Evolutionary conservation across 192 early-diverging fungal genomes (phyloP), one percentile per base, ranked within the genome.

Genomic region (Coemansia sp.): DNA sequence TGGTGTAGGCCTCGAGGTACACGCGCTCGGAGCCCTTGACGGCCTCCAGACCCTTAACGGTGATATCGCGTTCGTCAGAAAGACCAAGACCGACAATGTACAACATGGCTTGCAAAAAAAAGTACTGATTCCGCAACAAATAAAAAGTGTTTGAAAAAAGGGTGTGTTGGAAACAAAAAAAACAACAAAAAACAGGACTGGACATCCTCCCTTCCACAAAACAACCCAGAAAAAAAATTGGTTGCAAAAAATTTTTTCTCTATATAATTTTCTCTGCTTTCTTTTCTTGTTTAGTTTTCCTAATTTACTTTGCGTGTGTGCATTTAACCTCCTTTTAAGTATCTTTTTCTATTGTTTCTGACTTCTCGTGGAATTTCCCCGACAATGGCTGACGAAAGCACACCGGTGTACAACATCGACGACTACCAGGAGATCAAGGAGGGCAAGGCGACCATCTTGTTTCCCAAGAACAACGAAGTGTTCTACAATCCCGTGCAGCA

Each of bases 401-500:
- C 60, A 29, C 73, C 73, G 8, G 51, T 55, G 7, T 82, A 82
- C 62, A 31, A 64, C 63, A 65, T 72, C 51, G 73, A 69, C 17
- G 81, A 82, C 63, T 93, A 83, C 75, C 84, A 86, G 42, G 75
- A 86, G 30, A 84, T 94, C 42, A 87, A 82, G 10, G 92, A 94
- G 56, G 92, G 92, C 67, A 79, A 87, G 62, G 92, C 91, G 5
- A 92, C 87, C 16, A 93, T 94, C 56, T 83, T 94, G 50, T 92
- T 93, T 72, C 92, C 93, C 36, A 89, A 89, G 60, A 85, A 85
- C 64, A 92, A 93, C 69, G 89, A 93, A 59, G 96, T 97, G n/a
- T 99, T 99, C 72, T 99, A 99, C 85, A 99, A 99, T 69, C 93
- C 94, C 3, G 93, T 98, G 48, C 96, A 98, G 81, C 86, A 96